phyloP scores from a whole-genome alignment of 23 red algal species.

The Chondrus crispus region DNA sequence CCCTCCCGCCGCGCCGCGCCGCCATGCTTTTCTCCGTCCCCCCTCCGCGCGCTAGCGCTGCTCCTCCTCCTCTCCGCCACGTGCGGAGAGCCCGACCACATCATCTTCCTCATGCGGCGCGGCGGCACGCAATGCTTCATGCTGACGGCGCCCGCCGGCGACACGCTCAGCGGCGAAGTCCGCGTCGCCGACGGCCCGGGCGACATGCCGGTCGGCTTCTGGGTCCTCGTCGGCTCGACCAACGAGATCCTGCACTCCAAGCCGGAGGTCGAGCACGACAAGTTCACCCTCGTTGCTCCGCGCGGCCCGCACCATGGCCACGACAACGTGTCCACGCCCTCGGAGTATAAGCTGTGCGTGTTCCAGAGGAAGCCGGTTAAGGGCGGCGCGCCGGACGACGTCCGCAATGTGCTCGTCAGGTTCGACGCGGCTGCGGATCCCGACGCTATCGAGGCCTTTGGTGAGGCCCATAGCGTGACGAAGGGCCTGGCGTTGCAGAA shows the following conservation, averaged over 20 bases:
- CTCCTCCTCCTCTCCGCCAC: background rate
- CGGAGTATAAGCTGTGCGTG: constrained; percentile 32
- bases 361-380: background rate
- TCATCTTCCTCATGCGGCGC: constrained; percentile 27
- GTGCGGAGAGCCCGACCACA: background rate
- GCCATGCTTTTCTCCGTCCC: too few species aligned
- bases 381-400: background rate
- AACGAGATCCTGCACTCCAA: constrained; percentile 5
- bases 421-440: background rate
- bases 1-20: too few species aligned
- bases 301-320: constrained; percentile 21
- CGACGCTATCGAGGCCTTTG: constrained; percentile 33
- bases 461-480: background rate
- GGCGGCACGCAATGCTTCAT: constrained; percentile 39
- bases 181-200: constrained; percentile 11
- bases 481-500: background rate
- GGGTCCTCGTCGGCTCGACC: constrained; percentile 1
- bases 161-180: constrained; percentile 1
- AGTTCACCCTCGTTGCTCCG: constrained; percentile 11
- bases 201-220: constrained; percentile 24
- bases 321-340: constrained; percentile 19
- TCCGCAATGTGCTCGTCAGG: background rate
- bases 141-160: background rate
- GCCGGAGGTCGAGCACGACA: constrained; percentile 16
- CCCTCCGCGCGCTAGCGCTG: background rate